Conservation (phyloP, 2,329 filamentous ascomycete genomes). For the Aspergillus hortae region DNA sequence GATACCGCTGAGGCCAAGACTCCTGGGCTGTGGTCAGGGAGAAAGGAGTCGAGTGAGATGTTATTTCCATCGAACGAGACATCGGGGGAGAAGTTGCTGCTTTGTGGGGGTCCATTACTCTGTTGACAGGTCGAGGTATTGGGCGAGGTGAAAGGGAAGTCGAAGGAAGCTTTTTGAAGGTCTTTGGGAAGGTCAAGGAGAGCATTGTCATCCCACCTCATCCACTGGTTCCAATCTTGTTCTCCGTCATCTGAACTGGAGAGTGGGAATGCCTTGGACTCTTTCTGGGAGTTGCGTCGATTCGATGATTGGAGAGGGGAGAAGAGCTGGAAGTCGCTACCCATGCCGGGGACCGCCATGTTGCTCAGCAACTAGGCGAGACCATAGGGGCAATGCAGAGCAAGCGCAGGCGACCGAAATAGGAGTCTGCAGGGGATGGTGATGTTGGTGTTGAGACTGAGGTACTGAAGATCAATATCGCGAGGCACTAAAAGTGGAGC, state of each 20-base stretch:
- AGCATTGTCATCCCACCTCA: slow-evolving; percentile 42
- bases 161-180: slow-evolving; percentile 20
- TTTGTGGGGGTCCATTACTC: slow-evolving; percentile 15
- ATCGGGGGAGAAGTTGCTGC: slow-evolving; percentile 27
- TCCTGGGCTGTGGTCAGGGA: slow-evolving; percentile 9
- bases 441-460: too few relatives aligned
- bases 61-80: slow-evolving; percentile 29
- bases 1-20: slow-evolving; percentile 9
- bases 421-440: background rate
- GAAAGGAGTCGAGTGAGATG: slow-evolving; percentile 19
- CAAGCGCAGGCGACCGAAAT: background rate
- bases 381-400: slow-evolving; percentile 13
- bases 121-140: slow-evolving; percentile 22
- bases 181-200: slow-evolving; percentile 27
- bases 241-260: slow-evolving; percentile 24
- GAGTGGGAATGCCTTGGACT: slow-evolving; percentile 17
- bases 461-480: too few relatives aligned
- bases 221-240: slow-evolving; percentile 46
- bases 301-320: slow-evolving; percentile 21
- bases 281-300: slow-evolving; percentile 17
- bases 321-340: slow-evolving; percentile 33
- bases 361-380: slow-evolving; percentile 13
- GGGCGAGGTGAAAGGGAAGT: slow-evolving; percentile 25
- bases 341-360: slow-evolving; percentile 25
- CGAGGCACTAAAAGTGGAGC: too few relatives aligned